Base-by-base conservation (phyloP, 2,329 filamentous ascomycete genomes). In the Penicillium sp. region DNA sequence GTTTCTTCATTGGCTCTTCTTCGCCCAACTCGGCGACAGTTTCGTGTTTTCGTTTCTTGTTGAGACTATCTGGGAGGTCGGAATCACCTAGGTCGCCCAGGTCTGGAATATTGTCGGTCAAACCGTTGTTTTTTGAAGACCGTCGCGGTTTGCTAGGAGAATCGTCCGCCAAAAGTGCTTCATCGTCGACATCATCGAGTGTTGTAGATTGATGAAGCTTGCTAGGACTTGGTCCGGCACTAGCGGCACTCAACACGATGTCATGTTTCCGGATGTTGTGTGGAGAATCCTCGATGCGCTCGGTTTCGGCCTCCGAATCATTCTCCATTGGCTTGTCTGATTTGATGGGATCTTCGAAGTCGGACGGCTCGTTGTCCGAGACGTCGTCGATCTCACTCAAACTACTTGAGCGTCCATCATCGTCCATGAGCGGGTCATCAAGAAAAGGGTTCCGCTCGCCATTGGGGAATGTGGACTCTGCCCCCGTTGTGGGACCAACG, bases 361-460 rank as follows among this genome's bases (percentile, higher is more conserved):
- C 78, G 13, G 76, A 76, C 4, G 76, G 76, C 48, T 83, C 88
- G 61, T 89, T 86, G 50, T 90, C 88, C 43, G 80, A 83, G 60
- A 90, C 87, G 68, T 96, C 90, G 69, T 92, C 92, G 55, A 96
- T 90, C 68, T 97, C 93, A 78, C 91, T 97, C 66, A 97, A 82
- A 68, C 92, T 94, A 75, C 93, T 97, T 39, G 92, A 97, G 52
- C 89, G 82, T 72, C 86, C 87, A 72, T 89, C 90, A 68, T 87
- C 54, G n/a, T 57, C 86, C 65, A 75, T 72, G 59, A 76, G 65
- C 52, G 69, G 66, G 63, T 84, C 83, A 58, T 72, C 71, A 25
- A 72, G 58, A 40, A 71, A 65, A 50, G 71, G 61, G 62, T 71
- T 68, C 41, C 69, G 67, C 52, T 73, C 70, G 57, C 70, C 69